A percentile compares a stretch with the other conserved stretches of the same genome.
Conservation (phyloP, 768 basidiomycete genomes). For the Trametes cingulata region DNA sequence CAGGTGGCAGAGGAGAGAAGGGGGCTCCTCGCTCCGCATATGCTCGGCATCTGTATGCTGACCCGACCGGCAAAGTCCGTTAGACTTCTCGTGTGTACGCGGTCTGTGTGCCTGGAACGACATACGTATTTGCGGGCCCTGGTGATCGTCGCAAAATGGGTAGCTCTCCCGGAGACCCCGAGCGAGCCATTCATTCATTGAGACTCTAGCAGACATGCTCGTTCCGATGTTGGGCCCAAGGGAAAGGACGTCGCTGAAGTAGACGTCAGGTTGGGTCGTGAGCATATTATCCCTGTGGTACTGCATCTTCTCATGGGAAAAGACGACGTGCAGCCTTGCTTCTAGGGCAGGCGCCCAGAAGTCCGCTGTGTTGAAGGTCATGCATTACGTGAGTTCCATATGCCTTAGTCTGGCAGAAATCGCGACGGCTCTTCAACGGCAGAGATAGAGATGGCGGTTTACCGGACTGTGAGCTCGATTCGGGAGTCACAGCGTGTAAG, state of each 20-base stretch:
- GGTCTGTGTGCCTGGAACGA: neutral
- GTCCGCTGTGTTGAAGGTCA: neutral
- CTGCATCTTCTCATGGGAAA: constrained; percentile 1
- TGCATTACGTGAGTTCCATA: neutral
- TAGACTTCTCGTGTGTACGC: constrained; percentile 15
- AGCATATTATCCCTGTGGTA: neutral
- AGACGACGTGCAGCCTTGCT: neutral
- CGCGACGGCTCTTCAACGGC: neutral
- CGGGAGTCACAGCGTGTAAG: neutral
- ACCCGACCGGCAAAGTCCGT: constrained; percentile 7
- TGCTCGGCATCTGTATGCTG: constrained; percentile 1
- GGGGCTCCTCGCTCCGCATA: constrained; percentile 7
- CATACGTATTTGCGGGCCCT: neutral
- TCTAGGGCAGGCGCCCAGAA: neutral
- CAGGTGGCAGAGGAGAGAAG: neutral
- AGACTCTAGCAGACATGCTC: too few species aligned
- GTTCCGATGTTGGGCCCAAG: too few species aligned
- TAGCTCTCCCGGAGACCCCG: too few species aligned
- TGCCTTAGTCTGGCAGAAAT: neutral
- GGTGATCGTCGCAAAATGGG: too few species aligned
- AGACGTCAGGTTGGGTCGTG: neutral
- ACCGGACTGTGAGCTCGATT: neutral
- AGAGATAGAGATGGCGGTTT: neutral
- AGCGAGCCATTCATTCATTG: too few species aligned
- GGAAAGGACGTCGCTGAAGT: too few species aligned